Percentiles rank a stretch among this genome's conserved stretches.
Conservation (phyloP, 1,284 basidiomycete species). For the Pascua sp. region DNA sequence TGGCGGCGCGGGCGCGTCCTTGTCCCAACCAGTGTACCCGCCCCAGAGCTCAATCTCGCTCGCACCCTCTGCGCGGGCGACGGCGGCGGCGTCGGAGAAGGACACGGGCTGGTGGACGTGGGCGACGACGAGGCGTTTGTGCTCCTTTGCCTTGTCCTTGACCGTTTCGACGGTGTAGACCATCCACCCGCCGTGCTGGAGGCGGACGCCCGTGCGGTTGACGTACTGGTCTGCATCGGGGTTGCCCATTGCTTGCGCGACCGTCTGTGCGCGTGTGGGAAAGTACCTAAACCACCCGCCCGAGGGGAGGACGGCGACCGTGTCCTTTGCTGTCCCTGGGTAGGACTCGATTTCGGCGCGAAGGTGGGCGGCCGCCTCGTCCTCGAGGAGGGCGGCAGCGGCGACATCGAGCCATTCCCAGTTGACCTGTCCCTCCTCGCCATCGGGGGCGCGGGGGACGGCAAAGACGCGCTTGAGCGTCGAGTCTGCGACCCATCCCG, state of each 20-base stretch:
- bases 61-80: constrained; percentile 3
- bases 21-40: constrained; percentile 2
- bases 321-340: background rate
- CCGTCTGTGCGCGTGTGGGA: background rate
- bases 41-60: constrained; percentile 15
- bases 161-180: constrained; percentile 5
- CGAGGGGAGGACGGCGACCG: constrained; percentile 4
- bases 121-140: background rate
- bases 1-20: background rate
- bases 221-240: background rate
- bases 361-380: background rate
- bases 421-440: background rate
- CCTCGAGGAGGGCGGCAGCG: background rate
- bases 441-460: background rate
- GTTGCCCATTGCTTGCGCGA: background rate
- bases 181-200: background rate
- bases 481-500: constrained; percentile 5
- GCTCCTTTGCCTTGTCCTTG: background rate
- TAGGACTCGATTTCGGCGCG: too few relatives aligned
- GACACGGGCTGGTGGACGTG: constrained; percentile 1
- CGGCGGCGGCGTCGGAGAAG: constrained; percentile 4
- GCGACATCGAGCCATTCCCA: background rate
- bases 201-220: background rate
- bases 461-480: background rate
- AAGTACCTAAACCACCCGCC: constrained; percentile 9